These are phyloP conservation scores for Scytalidium lignicola DNA, from an alignment of 2,329 filamentous ascomycete species.

Conservation along the genomic window DNA sequence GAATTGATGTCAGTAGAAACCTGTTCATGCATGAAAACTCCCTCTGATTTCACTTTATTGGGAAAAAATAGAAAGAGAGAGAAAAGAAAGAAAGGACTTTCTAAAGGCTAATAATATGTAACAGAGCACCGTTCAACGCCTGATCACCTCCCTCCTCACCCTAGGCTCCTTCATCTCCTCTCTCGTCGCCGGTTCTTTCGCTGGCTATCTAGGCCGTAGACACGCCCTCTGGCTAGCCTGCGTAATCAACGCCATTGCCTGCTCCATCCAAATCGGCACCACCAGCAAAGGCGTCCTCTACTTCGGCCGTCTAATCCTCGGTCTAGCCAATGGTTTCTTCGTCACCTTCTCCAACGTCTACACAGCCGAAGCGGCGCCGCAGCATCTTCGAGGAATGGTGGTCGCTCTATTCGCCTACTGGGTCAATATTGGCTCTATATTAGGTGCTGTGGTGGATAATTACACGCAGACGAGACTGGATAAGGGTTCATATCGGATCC, in stretches of 20 bases:
- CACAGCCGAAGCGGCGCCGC: conserved; percentile 40
- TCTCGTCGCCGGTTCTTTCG: conserved; percentile 34
- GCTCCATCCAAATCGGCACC: conserved; percentile 38
- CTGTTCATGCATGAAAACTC: too few species aligned
- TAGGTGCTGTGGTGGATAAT: conserved; percentile 33
- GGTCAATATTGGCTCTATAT: conserved; percentile 42
- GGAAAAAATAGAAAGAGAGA: too few species aligned
- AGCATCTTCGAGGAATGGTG: conserved; percentile 41
- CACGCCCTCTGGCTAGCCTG: conserved; percentile 39
- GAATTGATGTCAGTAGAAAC: too few species aligned
- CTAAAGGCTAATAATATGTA: too few species aligned
- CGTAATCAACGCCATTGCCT: conserved; percentile 37
- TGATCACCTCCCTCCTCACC: conserved; percentile 44
- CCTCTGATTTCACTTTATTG: too few species aligned
- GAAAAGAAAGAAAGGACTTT: too few species aligned
- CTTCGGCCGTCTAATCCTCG: conserved; percentile 39
- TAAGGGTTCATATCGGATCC: conserved; percentile 26
- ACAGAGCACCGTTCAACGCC: conserved; percentile 39
- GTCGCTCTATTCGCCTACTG: conserved; percentile 43
- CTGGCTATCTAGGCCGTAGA: conserved; percentile 30
- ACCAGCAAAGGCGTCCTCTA: conserved; percentile 37
- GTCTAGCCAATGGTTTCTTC: conserved; percentile 39
- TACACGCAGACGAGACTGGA: conserved; percentile 6
- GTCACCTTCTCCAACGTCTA: conserved; percentile 45
- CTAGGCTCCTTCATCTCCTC: conserved; percentile 42